Base-by-base conservation (phyloP, 2,329 filamentous ascomycete species). In the Alternaria sp. region DNA sequence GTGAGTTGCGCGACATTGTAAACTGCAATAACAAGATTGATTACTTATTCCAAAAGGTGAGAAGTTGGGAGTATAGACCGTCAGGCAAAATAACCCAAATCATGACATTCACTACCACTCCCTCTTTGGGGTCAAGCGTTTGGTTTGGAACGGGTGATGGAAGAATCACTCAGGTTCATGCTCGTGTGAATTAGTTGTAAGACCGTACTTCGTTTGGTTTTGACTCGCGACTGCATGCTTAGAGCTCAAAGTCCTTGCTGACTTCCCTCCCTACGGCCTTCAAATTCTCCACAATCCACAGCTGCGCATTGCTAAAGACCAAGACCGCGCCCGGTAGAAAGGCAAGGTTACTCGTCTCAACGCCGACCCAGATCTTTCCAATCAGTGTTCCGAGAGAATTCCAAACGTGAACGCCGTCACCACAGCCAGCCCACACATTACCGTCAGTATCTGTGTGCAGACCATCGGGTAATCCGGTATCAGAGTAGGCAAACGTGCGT, bases 401-500 rank as follows among this genome's bases (percentile, higher is more conserved):
- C 83, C 84, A 87, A 8, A 86, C 79, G 57, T 85, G 80, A 21
- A 86, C 74, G 0, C 84, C 84, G 66, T 86, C 84, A 0, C 82
- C 82, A 58, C 82, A 84, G 0, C 82, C 84, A 26, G 80, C 79
- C 72, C 85, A 87, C 1, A 87, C 80, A 67, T 86, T 86, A 2
- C 85, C 85, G 3, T 80, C 64, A 1, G 77, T 77, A 63, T 87
- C 85, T 39, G 80, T 79, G 61, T 84, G 83, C 59, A 85, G 75
- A 8, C 88, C 88, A 62, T 90, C 88, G 0, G 87, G 86, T 2
- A 86, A 77, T 2, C 85, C 83, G 2, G 79, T 69, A 45, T 83
- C 80, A 2, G 80, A 77, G 60, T 82, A 87, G 0, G 87, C 86
- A 66, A 90, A 90, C 0, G 82, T 79, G 55, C 74, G 63, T 0